Conservation (phyloP, 2,329 filamentous ascomycete species). For the Aureobasidium leucospermi region DNA sequence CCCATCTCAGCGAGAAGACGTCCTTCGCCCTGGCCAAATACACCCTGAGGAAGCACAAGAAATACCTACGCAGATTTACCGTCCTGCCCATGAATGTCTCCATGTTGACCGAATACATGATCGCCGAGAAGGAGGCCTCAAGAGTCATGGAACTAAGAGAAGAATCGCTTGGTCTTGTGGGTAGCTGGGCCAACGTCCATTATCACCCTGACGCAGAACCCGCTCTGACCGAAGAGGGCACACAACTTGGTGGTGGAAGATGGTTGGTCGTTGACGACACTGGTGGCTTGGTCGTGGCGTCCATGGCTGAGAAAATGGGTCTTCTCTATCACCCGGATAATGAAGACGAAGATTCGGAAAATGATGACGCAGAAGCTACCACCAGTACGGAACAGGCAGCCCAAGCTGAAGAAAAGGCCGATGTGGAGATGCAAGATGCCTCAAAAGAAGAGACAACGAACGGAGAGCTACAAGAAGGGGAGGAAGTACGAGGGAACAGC, state of each 20-base stretch:
- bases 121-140: constrained; percentile 70
- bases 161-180: constrained; percentile 72
- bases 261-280: constrained; percentile 87
- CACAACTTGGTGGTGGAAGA: constrained; percentile 46
- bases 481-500: neutral
- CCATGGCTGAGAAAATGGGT: constrained; percentile 83
- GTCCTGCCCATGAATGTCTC: constrained; percentile 76
- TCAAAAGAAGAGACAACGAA: neutral
- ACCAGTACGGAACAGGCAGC: constrained; percentile 6
- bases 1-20: constrained; percentile 88
- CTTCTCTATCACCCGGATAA: constrained; percentile 52
- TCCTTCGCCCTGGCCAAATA: constrained; percentile 92
- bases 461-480: neutral
- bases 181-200: constrained; percentile 86
- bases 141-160: constrained; percentile 82
- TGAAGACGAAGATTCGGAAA: constrained; percentile 23
- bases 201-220: constrained; percentile 45
- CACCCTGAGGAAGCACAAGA: constrained; percentile 85
- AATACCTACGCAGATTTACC: constrained; percentile 84
- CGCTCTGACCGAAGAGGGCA: constrained; percentile 18
- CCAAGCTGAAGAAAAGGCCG: neutral
- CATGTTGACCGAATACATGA: constrained; percentile 65
- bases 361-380: constrained; percentile 22
- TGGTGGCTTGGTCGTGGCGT: constrained; percentile 71
- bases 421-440: constrained; percentile 2